Evolutionary conservation across 257 asterid species (phyloP), one percentile per base, ranked within the genome.

Genomic region (Nicotiana knightiana): DNA sequence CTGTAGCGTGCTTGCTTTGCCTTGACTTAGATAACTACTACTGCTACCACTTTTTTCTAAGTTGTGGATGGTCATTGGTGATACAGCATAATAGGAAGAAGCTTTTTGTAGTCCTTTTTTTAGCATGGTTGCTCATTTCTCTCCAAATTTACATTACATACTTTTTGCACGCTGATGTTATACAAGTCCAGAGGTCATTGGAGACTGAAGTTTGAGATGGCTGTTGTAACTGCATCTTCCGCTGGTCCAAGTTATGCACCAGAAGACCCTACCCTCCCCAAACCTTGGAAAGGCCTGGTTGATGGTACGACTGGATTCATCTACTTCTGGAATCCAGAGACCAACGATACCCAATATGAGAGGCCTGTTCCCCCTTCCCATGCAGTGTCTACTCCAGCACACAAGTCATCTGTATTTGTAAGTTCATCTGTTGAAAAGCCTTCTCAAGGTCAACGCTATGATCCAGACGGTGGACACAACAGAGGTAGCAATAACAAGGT

Each of bases 301-400:
- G 99, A 96, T 86, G 93, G 88, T 43, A 92, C 86, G 80, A 96
- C 99, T 81, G 97, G 97, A 58, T 94, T 89, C 87, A 85, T 96
- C 16, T 96, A 96, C 89, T 96, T 63, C 90, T 94, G 99, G 99
- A 96, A 96, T 82, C 99, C 97, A 26, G 99, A 92, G 87, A 96
- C 98, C 82, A 94, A 96, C 82, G 89, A 81, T 76, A 96, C 99
- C 46, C 99, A 96, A 81, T 96, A 96, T 63, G 99, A 94, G 87
- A 93, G 82, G 83, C 99, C 99, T 57, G 89, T 67, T 70, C 87
- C 91, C 83, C 70, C 87, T 16, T 83, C 85, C 2, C 57, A 83
- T 82, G 84, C 55, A 51, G 90, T 85, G 85, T 81, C 90, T 87
- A 87, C 79, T 39, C 84, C 91, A 77, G 68, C 87, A 67, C 86